Evolutionary conservation across 2,329 filamentous ascomycete species (phyloP).

Genomic region (Neoscytalidium dimidiatum): DNA sequence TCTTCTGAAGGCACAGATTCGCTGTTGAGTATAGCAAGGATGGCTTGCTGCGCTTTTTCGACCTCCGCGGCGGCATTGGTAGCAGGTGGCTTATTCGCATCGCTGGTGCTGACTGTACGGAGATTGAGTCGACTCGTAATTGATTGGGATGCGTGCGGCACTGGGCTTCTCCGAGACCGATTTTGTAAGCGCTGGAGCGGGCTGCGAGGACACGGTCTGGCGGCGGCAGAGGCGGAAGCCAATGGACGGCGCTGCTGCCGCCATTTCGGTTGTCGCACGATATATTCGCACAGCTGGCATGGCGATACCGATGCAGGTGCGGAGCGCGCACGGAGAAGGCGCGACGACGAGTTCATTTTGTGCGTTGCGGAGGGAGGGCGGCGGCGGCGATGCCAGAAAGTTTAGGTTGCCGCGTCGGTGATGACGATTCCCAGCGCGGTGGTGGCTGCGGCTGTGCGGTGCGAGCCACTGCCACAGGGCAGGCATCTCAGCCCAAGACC

Average conservation of each 20-base stretch:
- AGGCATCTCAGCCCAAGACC: conserved; percentile 13
- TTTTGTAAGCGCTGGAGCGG: not conserved
- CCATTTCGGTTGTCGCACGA: conserved; percentile 21
- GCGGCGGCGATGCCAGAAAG: not conserved
- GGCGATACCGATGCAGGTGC: conserved; percentile 36
- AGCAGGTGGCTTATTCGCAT: not conserved
- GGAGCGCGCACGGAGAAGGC: conserved; percentile 11
- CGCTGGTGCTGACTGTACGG: not conserved
- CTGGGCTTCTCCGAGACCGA: not conserved
- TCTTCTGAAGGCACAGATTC: conserved; percentile 13
- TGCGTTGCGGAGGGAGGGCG: conserved; percentile 23
- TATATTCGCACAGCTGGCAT: conserved; percentile 49
- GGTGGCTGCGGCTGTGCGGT: conserved; percentile 13
- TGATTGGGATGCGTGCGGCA: not conserved
- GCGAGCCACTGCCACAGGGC: too few species aligned
- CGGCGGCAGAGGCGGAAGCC: not conserved
- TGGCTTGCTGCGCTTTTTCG: not conserved
- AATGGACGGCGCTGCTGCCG: not conserved
- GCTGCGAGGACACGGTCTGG: not conserved
- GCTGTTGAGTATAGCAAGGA: conserved; percentile 2
- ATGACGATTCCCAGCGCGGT: conserved; percentile 9
- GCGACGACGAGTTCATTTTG: conserved; percentile 22
- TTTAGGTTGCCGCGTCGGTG: conserved; percentile 2
- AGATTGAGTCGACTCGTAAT: not conserved
- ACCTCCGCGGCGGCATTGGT: not conserved